A percentile compares a stretch with the other conserved stretches of the same genome.
Evolutionary conservation across 768 basidiomycete genomes (phyloP).

Genomic region (Filobasidium wieringae): DNA sequence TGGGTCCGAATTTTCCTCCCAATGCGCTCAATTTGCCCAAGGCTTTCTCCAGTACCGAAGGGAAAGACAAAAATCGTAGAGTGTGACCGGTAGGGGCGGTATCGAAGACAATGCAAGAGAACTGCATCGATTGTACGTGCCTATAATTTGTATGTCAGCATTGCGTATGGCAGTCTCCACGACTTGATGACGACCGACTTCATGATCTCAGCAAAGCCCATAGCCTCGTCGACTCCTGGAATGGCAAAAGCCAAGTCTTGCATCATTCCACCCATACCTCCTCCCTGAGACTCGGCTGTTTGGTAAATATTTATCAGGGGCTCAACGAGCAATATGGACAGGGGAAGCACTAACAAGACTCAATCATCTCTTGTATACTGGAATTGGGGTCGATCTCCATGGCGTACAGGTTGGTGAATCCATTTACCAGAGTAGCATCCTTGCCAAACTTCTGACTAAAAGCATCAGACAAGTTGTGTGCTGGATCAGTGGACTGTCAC

Average conservation of each 20-base stretch:
- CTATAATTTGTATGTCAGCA: conserved; percentile 41
- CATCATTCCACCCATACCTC: conserved; percentile 98
- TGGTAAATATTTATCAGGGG: conserved; percentile 44
- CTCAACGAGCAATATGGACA: neutral
- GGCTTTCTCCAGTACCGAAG: conserved; percentile 92
- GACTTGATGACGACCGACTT: conserved; percentile 51
- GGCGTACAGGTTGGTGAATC: conserved; percentile 88
- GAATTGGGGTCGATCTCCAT: conserved; percentile 99
- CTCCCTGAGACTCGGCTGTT: conserved; percentile 35
- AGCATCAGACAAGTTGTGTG: conserved; percentile 92
- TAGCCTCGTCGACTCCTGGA: conserved; percentile 97
- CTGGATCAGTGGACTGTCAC: conserved; percentile 92
- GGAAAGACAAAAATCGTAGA: conserved; percentile 96
- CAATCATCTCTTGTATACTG: conserved; percentile 97
- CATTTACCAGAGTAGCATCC: conserved; percentile 94
- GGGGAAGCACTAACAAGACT: conserved; percentile 56
- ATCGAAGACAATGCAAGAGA: conserved; percentile 99
- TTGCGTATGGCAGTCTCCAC: neutral
- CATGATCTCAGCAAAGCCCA: conserved; percentile 99
- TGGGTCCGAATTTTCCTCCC: conserved; percentile 90
- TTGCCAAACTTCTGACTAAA: conserved; percentile 99
- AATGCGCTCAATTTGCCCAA: conserved; percentile 84
- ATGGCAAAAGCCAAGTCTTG: conserved; percentile 98
- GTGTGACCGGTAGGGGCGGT: conserved; percentile 99
- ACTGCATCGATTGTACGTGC: conserved; percentile 99